Base-by-base conservation (phyloP, 2,329 filamentous ascomycete species). In the Sarocladium brachiariae region DNA sequence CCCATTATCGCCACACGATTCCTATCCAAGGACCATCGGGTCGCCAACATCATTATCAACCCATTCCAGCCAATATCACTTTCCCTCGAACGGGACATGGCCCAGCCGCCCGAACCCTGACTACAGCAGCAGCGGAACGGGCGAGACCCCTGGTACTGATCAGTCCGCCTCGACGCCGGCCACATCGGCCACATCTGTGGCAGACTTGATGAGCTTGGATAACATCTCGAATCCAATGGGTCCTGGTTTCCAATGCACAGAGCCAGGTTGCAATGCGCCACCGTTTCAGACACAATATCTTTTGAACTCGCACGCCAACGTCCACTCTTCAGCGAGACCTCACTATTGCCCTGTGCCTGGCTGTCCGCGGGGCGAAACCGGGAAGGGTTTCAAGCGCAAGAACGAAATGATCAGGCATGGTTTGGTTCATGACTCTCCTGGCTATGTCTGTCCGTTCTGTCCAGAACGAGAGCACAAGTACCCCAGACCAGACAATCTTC, bases 361-460 rank as follows among this genome's bases (percentile, higher is more conserved):
- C 1, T 86, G 83, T 58, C 71, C 80, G n/a, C 74, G 82, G 48
- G 78, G 76, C 46, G 77, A 83, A 61, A 76, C 78, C 2, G 83
- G 83, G 3, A 83, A 81, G 56, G 83, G 83, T 0, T 87, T 87
- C 64, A 86, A 86, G 64, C 74, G 83, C 52, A 86, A 86, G 63
- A 86, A 86, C 57, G 83, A 86, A 63, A 85, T 86, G 83, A 86
- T 86, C 43, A 70, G 83, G 24, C 83, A 86, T 61, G 91, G 92
- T 1, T 77, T 97, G 2, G 93, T 97, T 3, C 93, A 99, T 62
- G 86, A 90, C 57, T 95, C 89, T 7, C 93, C 93, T 1, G 92
- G 92, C 53, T 99, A 97, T 61, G 84, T 96, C 25, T 99, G 93
- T 65, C 93, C 93, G 0, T 97, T 96, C 63, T 99, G 93, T 65